Evolutionary conservation across 2,329 filamentous ascomycete species (phyloP).

Genomic region (Elsinoe perseae): DNA sequence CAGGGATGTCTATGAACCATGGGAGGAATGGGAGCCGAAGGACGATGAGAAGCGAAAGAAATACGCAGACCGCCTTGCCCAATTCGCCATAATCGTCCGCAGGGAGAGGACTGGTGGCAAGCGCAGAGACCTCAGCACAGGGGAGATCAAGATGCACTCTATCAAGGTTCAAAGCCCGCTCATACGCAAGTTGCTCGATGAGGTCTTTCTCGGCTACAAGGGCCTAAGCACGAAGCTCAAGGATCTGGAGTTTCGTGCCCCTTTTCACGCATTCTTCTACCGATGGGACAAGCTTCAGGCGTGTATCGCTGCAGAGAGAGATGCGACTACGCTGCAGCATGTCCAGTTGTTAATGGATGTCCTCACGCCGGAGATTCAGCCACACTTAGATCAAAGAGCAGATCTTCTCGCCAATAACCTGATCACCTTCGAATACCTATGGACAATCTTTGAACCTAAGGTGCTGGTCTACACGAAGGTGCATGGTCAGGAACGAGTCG

Average conservation of each 20-base stretch:
- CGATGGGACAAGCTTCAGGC: constrained; percentile 28
- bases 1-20: background rate
- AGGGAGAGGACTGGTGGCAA: constrained; percentile 19
- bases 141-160: constrained; percentile 23
- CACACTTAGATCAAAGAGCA: constrained; percentile 17
- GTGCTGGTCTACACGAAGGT: constrained; percentile 12
- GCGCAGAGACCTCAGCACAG: constrained; percentile 19
- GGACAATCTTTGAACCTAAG: constrained; percentile 34
- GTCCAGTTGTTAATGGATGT: constrained; percentile 24
- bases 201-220: constrained; percentile 28
- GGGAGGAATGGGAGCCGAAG: background rate
- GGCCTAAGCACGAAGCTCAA: constrained; percentile 29
- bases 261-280: constrained; percentile 32
- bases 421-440: constrained; percentile 36
- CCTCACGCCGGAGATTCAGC: constrained; percentile 19
- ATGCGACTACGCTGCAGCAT: constrained; percentile 21
- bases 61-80: background rate
- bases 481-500: constrained; percentile 14
- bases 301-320: constrained; percentile 20
- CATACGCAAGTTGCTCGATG: constrained; percentile 27
- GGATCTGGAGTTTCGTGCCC: constrained; percentile 28
- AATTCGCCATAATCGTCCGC: constrained; percentile 24
- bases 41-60: background rate
- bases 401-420: constrained; percentile 21
- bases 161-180: constrained; percentile 31